phyloP scores from a whole-genome alignment of 768 basidiomycete genomes.

The Dioszegia hungarica region DNA sequence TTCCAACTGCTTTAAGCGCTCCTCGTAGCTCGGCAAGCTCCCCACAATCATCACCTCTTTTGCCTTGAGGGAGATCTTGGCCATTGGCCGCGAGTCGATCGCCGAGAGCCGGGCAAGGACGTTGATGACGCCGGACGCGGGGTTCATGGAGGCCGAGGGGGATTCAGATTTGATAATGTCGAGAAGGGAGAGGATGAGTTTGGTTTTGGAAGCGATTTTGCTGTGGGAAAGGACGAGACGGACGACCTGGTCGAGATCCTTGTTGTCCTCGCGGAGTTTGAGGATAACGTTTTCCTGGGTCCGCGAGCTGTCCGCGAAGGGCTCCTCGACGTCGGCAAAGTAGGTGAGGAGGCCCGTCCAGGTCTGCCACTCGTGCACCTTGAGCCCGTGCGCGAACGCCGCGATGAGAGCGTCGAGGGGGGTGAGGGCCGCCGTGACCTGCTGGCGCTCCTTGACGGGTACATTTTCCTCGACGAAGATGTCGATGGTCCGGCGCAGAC shows the following conservation, averaged over 20 bases:
- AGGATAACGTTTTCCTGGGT: slow-evolving; percentile 83
- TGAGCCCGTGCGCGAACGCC: slow-evolving; percentile 73
- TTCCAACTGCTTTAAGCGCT: slow-evolving; percentile 90
- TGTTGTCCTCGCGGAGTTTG: slow-evolving; percentile 82
- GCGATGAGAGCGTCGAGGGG: slow-evolving; percentile 71
- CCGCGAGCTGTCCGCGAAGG: slow-evolving; percentile 73
- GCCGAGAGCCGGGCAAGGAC: slow-evolving; percentile 75
- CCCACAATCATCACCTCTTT: slow-evolving; percentile 94
- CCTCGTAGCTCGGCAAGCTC: slow-evolving; percentile 95
- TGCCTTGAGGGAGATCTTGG: slow-evolving; percentile 83
- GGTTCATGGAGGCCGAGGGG: slow-evolving; percentile 60
- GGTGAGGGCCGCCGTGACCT: slow-evolving; percentile 69
- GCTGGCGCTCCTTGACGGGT: slow-evolving; percentile 69
- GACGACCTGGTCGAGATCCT: slow-evolving; percentile 84
- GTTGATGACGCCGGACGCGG: slow-evolving; percentile 68
- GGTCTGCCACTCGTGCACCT: slow-evolving; percentile 68
- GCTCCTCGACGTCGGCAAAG: slow-evolving; percentile 80
- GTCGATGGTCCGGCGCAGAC: slow-evolving; percentile 80
- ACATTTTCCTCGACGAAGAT: slow-evolving; percentile 76
- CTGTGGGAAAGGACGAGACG: slow-evolving; percentile 87
- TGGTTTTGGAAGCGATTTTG: slow-evolving; percentile 88
- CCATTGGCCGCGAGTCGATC: slow-evolving; percentile 91
- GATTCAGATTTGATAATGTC: slow-evolving; percentile 84
- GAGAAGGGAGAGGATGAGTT: slow-evolving; percentile 75
- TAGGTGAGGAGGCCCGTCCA: slow-evolving; percentile 70